phyloP scores from a whole-genome alignment of 2,329 filamentous ascomycete genomes.

The Cladosporium sp. region DNA sequence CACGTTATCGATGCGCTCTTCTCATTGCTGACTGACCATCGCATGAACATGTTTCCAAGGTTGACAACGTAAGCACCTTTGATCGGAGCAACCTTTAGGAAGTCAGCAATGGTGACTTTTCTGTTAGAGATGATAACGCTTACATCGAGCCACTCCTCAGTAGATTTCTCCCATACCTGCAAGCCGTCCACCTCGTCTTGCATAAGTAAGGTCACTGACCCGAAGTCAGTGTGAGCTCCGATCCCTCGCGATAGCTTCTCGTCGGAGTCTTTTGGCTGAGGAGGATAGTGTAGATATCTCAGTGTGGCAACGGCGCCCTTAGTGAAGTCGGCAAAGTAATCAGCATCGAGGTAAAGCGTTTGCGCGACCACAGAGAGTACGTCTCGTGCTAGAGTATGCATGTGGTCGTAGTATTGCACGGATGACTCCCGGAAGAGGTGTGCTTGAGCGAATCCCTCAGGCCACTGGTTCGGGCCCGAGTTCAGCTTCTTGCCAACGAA shows the following conservation, averaged over 20 bases:
- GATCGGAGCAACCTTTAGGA: slow-evolving; percentile 19
- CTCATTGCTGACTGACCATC: slow-evolving; percentile 7
- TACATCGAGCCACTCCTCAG: slow-evolving; percentile 37
- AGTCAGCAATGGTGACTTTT: neutral
- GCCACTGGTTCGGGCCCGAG: slow-evolving; percentile 21
- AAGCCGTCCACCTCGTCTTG: slow-evolving; percentile 44
- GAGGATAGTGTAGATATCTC: slow-evolving; percentile 36
- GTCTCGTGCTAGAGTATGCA: slow-evolving; percentile 43
- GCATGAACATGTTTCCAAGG: slow-evolving; percentile 18
- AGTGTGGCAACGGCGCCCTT: slow-evolving; percentile 43
- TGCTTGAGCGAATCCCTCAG: slow-evolving; percentile 18
- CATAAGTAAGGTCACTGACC: slow-evolving; percentile 29
- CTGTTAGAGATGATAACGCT: neutral
- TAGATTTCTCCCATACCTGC: slow-evolving; percentile 37
- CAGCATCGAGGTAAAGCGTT: slow-evolving; percentile 41
- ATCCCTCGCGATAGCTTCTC: slow-evolving; percentile 40
- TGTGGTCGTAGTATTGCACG: slow-evolving; percentile 43
- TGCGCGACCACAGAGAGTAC: slow-evolving; percentile 44
- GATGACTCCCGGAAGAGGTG: slow-evolving; percentile 41
- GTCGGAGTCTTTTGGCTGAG: slow-evolving; percentile 33
- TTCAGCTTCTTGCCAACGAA: slow-evolving; percentile 16
- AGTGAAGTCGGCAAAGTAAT: slow-evolving; percentile 41
- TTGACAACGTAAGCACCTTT: slow-evolving; percentile 30
- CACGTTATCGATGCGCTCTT: neutral
- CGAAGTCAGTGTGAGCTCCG: slow-evolving; percentile 34